A percentile compares a stretch with the other conserved stretches of the same genome.
These are phyloP conservation scores for Rhododendron simsii DNA, from an alignment of 148 eudicot genomes.

Conservation along the genomic window DNA sequence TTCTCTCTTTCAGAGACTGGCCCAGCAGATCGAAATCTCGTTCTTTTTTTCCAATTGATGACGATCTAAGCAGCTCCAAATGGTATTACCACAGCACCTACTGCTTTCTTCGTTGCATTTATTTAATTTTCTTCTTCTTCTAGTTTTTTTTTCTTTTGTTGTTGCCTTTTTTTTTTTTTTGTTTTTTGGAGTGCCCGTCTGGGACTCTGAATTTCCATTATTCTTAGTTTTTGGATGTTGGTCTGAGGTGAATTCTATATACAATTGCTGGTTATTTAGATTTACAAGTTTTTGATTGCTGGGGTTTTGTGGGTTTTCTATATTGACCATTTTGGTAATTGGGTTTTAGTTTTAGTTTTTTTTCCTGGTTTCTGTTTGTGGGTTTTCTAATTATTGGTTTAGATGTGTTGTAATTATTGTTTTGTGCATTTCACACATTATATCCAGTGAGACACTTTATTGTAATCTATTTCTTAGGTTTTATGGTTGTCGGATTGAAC, in stretches of 20 bases:
- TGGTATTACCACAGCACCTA: constrained; percentile 33
- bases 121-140: constrained; percentile 12
- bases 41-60: constrained; percentile 31
- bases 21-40: constrained; percentile 89
- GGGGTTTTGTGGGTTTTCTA: constrained; percentile 17
- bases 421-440: constrained; percentile 11
- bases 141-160: constrained; percentile 1
- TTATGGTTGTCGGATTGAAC: background rate
- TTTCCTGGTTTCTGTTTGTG: background rate
- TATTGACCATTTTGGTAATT: constrained; percentile 19
- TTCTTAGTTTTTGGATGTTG: constrained; percentile 24
- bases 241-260: constrained; percentile 62
- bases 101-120: constrained; percentile 17
- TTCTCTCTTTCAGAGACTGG: constrained; percentile 31
- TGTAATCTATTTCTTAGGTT: constrained; percentile 6
- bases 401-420: background rate
- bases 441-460: constrained; percentile 2
- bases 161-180: background rate
- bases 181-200: constrained; percentile 2
- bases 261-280: constrained; percentile 17
- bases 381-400: constrained; percentile 5
- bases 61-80: constrained; percentile 51
- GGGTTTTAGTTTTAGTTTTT: constrained; percentile 20
- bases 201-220: constrained; percentile 13
- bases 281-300: constrained; percentile 26